Percentiles rank a stretch among this genome's conserved stretches.
phyloP scores from a whole-genome alignment of 257 asterid species.

The Solanum tarapatanum region DNA sequence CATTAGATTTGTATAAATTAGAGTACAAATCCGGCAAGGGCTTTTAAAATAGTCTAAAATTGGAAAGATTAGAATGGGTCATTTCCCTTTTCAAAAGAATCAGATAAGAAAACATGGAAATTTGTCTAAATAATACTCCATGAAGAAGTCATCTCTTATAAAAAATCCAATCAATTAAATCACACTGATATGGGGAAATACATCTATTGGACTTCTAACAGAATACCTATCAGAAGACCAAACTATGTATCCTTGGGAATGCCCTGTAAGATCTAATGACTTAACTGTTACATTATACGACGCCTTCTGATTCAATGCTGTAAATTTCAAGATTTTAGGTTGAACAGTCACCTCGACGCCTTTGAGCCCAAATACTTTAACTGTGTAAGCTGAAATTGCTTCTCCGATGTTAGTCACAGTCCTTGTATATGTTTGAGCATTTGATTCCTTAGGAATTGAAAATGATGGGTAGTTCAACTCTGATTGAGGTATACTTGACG shows the following conservation, averaged over 20 bases:
- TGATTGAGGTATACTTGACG: not conserved
- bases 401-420: conserved; percentile 8
- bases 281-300: not conserved
- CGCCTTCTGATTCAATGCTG: not conserved
- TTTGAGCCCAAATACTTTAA: not conserved
- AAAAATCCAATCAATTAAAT: not conserved
- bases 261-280: not conserved
- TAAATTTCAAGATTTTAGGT: not conserved
- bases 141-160: not conserved
- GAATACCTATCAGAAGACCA: not conserved
- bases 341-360: not conserved
- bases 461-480: conserved; percentile 14
- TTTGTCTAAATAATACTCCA: not conserved
- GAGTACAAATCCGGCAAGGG: too few relatives aligned
- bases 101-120: accelerated
- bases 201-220: not conserved
- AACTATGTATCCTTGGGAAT: not conserved
- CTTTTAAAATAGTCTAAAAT: too few relatives aligned
- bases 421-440: not conserved
- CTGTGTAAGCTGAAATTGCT: not conserved
- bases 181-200: not conserved
- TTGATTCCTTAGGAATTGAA: not conserved
- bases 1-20: too few relatives aligned
- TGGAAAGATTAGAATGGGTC: too few relatives aligned
- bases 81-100: too few relatives aligned